phyloP scores from a whole-genome alignment of 805 yeast genomes.

The Myxozyma sirexii region DNA sequence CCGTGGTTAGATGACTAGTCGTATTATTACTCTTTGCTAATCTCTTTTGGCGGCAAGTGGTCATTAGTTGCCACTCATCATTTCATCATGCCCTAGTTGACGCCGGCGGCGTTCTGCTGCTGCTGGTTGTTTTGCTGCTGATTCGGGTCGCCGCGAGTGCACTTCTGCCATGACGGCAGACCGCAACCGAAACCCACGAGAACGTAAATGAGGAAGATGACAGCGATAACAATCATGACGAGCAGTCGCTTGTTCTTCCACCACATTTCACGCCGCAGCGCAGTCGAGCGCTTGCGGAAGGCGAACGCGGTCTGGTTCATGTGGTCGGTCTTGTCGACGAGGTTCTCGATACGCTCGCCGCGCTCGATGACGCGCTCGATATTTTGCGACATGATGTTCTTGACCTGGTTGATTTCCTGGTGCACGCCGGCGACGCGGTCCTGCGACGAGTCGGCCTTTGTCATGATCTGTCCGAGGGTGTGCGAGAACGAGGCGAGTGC shows the following conservation, averaged over 20 bases:
- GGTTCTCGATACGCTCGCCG: constrained; percentile 71
- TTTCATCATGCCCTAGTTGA: background rate
- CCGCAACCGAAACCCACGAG: constrained; percentile 35
- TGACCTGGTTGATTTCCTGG: constrained; percentile 62
- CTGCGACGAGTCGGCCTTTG: constrained; percentile 17
- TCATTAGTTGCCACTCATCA: background rate
- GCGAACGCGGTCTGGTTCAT: constrained; percentile 67
- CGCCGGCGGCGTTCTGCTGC: background rate
- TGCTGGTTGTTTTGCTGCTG: constrained; percentile 8
- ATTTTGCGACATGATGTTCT: constrained; percentile 70
- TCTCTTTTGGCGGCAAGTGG: no score
- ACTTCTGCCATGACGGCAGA: constrained; percentile 34
- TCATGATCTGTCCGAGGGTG: constrained; percentile 28
- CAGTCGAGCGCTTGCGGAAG: constrained; percentile 68
- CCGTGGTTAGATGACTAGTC: no score
- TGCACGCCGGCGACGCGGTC: constrained; percentile 38
- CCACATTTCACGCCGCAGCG: constrained; percentile 70
- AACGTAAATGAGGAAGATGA: constrained; percentile 30
- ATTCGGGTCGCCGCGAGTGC: constrained; percentile 19
- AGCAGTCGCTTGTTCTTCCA: constrained; percentile 37
- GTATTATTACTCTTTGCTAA: no score
- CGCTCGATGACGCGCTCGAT: constrained; percentile 71
- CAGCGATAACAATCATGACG: constrained; percentile 25
- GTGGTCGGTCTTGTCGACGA: constrained; percentile 79
- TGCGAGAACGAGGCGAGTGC: constrained; percentile 28